Base-by-base conservation (phyloP, 1,284 basidiomycete genomes). In the Moesziomyces sp. region DNA sequence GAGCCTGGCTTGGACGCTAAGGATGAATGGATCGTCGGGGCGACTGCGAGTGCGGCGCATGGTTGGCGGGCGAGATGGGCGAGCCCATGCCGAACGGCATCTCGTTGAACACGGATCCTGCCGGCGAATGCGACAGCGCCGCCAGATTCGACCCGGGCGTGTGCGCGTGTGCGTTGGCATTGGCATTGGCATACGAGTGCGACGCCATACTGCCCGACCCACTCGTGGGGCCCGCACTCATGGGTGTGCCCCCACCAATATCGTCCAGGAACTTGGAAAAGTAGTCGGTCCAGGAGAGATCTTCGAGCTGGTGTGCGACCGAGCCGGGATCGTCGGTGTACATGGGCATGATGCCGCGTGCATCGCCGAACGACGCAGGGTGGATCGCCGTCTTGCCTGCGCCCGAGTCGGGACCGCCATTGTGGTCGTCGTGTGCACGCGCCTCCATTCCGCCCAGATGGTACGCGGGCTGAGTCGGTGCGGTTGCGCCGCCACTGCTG, bases 211-310 rank as follows among this genome's bases (percentile, higher is more conserved):
- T 60, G 6, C 48, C 56, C 5, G 58, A n/a, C 18, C 52, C 47
- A 42, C 58, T 49, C 35, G 48, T 21, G 10, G 48, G 16, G 1
- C 34, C 44, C 21, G 45, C 48, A 7, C 47, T 46, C 55, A 61
- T 58, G 6, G 58, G 34, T 8, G 55, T 58, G 21, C 52, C 38
- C 30, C 40, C 66, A 26, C 66, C 69, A 30, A 72, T 72, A 24
- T 72, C 69, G 35, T 72, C 69, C 58, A 72, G 18, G 19, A 66
- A 72, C 52, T 60, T 65, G 46, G 71, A 69, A 53, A 74, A 74
- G 50, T 74, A 71, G 38, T 76, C 73, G 38, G 64, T 76, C 73
- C 73, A 76, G 28, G 68, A 61, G 3, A 76, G 62, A 44, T 72
- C 73, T 28, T 76, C 73, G 13, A 76, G 55, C 30, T 69, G 71